Percentiles rank a stretch among this genome's conserved stretches.
These are phyloP conservation scores for Pichia occidentalis DNA, from an alignment of 805 yeast genomes.

Conservation along the genomic window DNA sequence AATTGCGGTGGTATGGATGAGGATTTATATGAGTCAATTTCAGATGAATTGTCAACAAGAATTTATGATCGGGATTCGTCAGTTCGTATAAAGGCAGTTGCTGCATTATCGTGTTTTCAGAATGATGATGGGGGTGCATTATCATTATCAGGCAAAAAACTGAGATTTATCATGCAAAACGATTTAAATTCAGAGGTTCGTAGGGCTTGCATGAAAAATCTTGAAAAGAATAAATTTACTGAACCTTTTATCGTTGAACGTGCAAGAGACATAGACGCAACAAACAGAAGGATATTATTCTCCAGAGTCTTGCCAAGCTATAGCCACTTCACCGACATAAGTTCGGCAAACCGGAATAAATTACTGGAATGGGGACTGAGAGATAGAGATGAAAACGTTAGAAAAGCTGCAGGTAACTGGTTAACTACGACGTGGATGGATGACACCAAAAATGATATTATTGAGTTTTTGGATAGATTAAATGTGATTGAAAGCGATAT, in stretches of 20 bases:
- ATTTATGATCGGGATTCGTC: conserved; percentile 67
- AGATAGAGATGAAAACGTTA: conserved; percentile 75
- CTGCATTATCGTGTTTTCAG: conserved; percentile 75
- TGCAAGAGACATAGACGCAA: conserved; percentile 70
- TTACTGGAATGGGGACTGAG: conserved; percentile 78
- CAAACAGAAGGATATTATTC: conserved; percentile 68
- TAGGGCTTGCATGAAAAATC: conserved; percentile 70
- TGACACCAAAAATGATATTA: conserved; percentile 58
- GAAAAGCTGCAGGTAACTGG: conserved; percentile 64
- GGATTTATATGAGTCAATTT: conserved; percentile 57
- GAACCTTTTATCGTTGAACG: conserved; percentile 62
- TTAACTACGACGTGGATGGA: conserved; percentile 69
- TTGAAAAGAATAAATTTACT: conserved; percentile 49
- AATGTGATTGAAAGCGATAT: conserved; percentile 62
- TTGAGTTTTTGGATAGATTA: conserved; percentile 63
- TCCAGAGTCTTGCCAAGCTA: conserved; percentile 61
- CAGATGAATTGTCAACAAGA: conserved; percentile 55
- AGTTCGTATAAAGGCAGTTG: conserved; percentile 79
- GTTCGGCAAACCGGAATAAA: conserved; percentile 51
- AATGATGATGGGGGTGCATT: conserved; percentile 39
- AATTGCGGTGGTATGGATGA: conserved; percentile 71
- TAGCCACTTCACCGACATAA: conserved; percentile 50
- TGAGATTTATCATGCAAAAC: conserved; percentile 52
- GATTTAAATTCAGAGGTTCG: conserved; percentile 88
- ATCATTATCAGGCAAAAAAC: conserved; percentile 41